Evolutionary conservation across 768 basidiomycete genomes (phyloP), one percentile per base, ranked within the genome.

Genomic region (Amanita brunnescens): DNA sequence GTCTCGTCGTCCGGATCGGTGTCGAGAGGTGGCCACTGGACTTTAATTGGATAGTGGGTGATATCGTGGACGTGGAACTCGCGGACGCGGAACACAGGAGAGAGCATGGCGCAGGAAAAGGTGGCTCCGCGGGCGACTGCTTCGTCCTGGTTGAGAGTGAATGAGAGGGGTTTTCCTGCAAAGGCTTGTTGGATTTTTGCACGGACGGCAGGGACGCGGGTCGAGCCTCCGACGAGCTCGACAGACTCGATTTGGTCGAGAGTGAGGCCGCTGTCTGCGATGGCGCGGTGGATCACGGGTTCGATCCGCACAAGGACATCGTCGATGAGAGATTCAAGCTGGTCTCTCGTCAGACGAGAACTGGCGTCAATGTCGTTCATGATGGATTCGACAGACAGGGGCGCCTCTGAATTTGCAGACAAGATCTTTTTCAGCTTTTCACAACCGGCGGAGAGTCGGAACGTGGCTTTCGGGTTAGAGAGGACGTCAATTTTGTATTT

Each of bases 401-500:
- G 85, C 0, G 88, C 83, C 65, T 95, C 90, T 12, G 77, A 66
- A 72, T 98, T 97, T 55, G 96, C 95, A 10, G 93, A 96, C 14
- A 98, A 78, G 10, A 98, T 76, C 73, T 98, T 98, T 77, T 98
- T 97, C 63, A 97, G 78, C 64, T 85, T 84, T 74, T 99, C 96
- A 65, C 92, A 92, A 16, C 87, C 84, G 13, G 85, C 85, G 21
- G 76, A 62, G 51, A 99, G 83, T 57, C 95, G 84, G 89, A 98
- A 98, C 42, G 75, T 77, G 29, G 93, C 96, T 69, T 97, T 97
- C 58, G 91, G 88, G 70, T 77, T 92, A 57, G 78, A 79, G 62
- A 91, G 66, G 59, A 98, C 93, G 66, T 98, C 94, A 64, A 98
- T 91, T 70, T 93, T 96, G 82, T 98, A 97, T 67, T 96, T 97